Conservation (phyloP, 2,329 filamentous ascomycete species). For the Hypoxylon rubiginosum region DNA sequence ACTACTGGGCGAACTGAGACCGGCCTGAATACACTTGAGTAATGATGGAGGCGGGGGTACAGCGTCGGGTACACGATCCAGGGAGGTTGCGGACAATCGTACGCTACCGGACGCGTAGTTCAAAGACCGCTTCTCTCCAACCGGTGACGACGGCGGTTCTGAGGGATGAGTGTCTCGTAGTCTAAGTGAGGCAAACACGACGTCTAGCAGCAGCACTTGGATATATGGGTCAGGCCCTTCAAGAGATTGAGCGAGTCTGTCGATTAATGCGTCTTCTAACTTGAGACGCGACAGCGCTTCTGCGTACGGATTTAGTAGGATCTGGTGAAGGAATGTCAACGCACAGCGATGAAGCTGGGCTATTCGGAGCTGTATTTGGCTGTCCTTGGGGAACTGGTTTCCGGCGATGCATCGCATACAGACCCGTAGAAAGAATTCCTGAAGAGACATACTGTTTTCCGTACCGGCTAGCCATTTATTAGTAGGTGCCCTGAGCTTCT, state of each 20-base stretch:
- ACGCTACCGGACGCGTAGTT: slow-evolving; percentile 59
- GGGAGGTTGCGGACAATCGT: slow-evolving; percentile 55
- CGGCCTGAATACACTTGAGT: slow-evolving; percentile 86
- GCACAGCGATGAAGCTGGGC: slow-evolving; percentile 79
- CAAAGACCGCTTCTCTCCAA: slow-evolving; percentile 61
- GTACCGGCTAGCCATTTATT: slow-evolving; percentile 59
- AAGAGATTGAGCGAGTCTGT: slow-evolving; percentile 73
- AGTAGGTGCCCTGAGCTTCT: slow-evolving; percentile 45
- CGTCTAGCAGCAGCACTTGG: slow-evolving; percentile 82
- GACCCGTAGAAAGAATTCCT: slow-evolving; percentile 76
- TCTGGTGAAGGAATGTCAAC: slow-evolving; percentile 77
- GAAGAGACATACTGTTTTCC: slow-evolving; percentile 71
- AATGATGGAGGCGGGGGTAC: slow-evolving; percentile 75
- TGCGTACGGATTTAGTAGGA: slow-evolving; percentile 74
- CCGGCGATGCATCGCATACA: slow-evolving; percentile 73
- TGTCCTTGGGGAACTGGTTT: slow-evolving; percentile 53
- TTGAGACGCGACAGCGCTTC: slow-evolving; percentile 71
- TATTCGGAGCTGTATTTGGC: slow-evolving; percentile 62
- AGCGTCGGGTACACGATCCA: slow-evolving; percentile 45
- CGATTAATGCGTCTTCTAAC: slow-evolving; percentile 78
- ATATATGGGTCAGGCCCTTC: slow-evolving; percentile 75
- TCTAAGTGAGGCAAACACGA: slow-evolving; percentile 80
- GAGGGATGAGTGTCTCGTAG: slow-evolving; percentile 64
- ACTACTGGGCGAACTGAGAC: slow-evolving; percentile 80
- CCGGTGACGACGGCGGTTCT: slow-evolving; percentile 60